A percentile compares a stretch with the other conserved stretches of the same genome.
Conservation (phyloP, 164 flowering plant genomes). For the Stephania japonica region DNA sequence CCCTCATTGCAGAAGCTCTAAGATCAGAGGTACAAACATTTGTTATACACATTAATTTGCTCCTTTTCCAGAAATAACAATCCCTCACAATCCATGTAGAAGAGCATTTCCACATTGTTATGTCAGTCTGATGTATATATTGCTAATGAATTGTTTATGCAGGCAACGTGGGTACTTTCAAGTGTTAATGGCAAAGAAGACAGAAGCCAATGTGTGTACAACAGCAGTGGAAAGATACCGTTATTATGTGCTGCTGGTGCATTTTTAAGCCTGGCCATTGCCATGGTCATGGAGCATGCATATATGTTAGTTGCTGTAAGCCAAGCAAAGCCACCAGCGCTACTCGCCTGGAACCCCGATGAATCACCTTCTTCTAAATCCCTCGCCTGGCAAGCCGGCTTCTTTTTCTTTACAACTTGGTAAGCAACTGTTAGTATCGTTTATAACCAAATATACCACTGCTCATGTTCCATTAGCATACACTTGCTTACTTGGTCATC, state of each 20-base stretch:
- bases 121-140: too few species aligned
- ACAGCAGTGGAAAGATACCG: constrained; percentile 64
- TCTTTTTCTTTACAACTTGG: constrained; percentile 73
- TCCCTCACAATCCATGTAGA: too few species aligned
- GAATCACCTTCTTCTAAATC: constrained; percentile 27
- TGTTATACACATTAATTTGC: neutral
- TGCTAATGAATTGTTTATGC: constrained; percentile 9
- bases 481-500: neutral
- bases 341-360: constrained; percentile 40
- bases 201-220: constrained; percentile 49
- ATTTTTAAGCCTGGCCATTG: constrained; percentile 53
- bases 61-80: too few species aligned
- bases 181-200: constrained; percentile 17
- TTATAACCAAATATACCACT: neutral
- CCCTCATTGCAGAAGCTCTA: constrained; percentile 76
- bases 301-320: constrained; percentile 56
- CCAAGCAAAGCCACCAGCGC: constrained; percentile 36
- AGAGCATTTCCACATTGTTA: too few species aligned
- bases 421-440: constrained; percentile 11
- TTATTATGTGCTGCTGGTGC: constrained; percentile 51
- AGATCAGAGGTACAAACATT: constrained; percentile 54
- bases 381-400: constrained; percentile 55
- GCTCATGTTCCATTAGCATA: neutral
- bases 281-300: constrained; percentile 59
- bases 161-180: constrained; percentile 49